Conservation (phyloP, 768 basidiomycete genomes). For the Pleurotus platypus region DNA sequence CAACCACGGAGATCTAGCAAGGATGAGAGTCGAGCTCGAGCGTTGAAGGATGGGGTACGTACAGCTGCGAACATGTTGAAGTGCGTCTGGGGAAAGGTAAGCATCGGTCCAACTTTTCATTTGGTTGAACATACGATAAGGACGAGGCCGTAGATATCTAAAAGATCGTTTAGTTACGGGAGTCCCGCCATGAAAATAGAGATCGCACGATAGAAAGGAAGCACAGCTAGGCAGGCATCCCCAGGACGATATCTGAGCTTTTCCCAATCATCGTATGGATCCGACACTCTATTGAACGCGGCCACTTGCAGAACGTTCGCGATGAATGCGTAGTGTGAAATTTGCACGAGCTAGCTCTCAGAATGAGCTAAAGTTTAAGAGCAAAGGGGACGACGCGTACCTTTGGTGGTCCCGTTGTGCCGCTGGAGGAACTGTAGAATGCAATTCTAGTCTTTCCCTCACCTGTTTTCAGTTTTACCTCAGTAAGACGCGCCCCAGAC, state of each 20-base stretch:
- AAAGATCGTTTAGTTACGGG: not conserved
- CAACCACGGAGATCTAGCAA: slow-evolving; percentile 47
- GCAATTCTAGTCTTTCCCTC: slow-evolving; percentile 71
- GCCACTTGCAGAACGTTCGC: slow-evolving; percentile 60
- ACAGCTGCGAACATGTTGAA: slow-evolving; percentile 53
- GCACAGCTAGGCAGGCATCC: slow-evolving; percentile 55
- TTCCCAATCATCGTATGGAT: slow-evolving; percentile 38
- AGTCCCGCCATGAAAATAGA: no score
- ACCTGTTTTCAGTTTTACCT: slow-evolving; percentile 47
- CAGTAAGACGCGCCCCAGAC: slow-evolving; percentile 35
- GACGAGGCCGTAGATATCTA: slow-evolving; percentile 68
- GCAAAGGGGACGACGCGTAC: slow-evolving; percentile 22
- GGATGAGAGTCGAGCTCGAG: not conserved
- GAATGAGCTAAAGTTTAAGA: not conserved
- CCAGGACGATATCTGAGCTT: slow-evolving; percentile 54
- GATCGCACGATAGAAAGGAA: slow-evolving; percentile 61
- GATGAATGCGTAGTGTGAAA: slow-evolving; percentile 56
- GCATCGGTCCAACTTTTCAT: no score
- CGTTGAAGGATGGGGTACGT: slow-evolving; percentile 15
- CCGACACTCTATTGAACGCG: slow-evolving; percentile 46
- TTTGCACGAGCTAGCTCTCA: slow-evolving; percentile 47
- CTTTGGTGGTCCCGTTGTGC: slow-evolving; percentile 75
- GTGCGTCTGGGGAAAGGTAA: slow-evolving; percentile 40
- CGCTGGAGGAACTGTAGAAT: slow-evolving; percentile 68
- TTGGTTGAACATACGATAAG: slow-evolving; percentile 36